Evolutionary conservation across 164 flowering plant genomes (phyloP).

Genomic region (Malania oleifera): DNA sequence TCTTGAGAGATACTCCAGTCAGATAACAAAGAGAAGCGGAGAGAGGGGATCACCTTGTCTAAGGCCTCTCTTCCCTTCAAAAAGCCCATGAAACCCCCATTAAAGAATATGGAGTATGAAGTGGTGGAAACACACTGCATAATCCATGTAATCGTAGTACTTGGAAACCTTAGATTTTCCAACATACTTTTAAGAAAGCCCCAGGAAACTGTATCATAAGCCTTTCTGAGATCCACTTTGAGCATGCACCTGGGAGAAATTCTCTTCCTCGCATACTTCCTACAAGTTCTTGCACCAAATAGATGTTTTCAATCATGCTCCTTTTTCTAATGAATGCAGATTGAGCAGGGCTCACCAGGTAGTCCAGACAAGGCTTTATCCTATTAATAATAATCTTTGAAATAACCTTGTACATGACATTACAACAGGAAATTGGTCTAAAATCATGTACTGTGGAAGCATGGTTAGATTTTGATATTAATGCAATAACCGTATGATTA

Average conservation of each 20-base stretch:
- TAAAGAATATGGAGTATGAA: background rate
- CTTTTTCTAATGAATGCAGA: background rate
- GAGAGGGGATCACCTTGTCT: background rate
- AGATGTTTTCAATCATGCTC: background rate
- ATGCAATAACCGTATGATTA: background rate
- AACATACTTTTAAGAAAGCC: background rate
- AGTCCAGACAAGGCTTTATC: background rate
- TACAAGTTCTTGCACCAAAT: background rate
- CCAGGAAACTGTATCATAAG: background rate
- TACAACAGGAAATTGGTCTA: background rate
- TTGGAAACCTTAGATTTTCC: background rate
- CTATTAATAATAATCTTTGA: too few species aligned
- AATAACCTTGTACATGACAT: background rate
- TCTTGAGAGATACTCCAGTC: background rate
- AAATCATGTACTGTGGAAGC: background rate
- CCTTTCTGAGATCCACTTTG: background rate
- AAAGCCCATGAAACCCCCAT: background rate
- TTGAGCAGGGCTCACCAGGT: background rate
- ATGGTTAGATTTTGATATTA: background rate
- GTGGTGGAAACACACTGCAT: background rate
- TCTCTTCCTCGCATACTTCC: background rate
- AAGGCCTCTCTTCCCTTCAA: background rate
- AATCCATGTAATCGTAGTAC: background rate
- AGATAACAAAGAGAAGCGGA: background rate
- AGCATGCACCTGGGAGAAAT: too few species aligned